These are phyloP conservation scores for Pythium rhizo-oryzae DNA, from an alignment of 352 stramenopile genomes.

Conservation along the genomic window DNA sequence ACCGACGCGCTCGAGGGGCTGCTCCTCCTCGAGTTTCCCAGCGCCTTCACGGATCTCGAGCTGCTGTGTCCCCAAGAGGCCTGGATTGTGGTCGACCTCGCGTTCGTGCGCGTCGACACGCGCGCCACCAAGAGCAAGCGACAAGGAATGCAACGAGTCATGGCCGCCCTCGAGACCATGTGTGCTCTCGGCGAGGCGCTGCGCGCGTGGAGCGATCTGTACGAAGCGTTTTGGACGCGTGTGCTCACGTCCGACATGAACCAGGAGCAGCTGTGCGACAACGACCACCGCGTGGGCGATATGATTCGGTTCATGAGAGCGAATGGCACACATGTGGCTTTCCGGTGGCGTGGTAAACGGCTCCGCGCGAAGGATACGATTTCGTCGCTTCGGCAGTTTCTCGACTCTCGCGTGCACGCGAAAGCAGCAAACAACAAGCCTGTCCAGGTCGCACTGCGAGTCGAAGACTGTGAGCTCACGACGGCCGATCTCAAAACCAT, in stretches of 20 bases:
- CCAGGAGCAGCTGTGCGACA: not conserved
- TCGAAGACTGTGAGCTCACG: not conserved
- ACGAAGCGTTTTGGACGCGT: not conserved
- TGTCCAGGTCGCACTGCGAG: not conserved
- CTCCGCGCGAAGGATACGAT: too few species aligned
- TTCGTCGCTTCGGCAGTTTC: too few species aligned
- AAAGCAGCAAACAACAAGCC: not conserved
- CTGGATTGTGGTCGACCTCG: constrained; percentile 1
- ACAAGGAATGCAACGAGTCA: not conserved
- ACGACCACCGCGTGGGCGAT: not conserved
- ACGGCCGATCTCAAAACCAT: not conserved
- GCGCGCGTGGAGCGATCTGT: constrained; percentile 5
- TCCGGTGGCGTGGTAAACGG: not conserved
- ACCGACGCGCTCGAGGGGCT: not conserved
- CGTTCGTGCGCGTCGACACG: not conserved
- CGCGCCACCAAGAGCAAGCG: too few species aligned
- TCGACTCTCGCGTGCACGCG: too few species aligned
- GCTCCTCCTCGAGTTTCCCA: not conserved
- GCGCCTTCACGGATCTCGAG: not conserved
- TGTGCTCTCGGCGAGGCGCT: not conserved
- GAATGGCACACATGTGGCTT: not conserved
- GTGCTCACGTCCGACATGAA: constrained; percentile 6
- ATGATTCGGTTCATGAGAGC: not conserved
- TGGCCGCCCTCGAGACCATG: not conserved
- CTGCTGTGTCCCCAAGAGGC: not conserved